Evolutionary conservation across 306 rosid species (phyloP).

Genomic region (Senna siamea): DNA sequence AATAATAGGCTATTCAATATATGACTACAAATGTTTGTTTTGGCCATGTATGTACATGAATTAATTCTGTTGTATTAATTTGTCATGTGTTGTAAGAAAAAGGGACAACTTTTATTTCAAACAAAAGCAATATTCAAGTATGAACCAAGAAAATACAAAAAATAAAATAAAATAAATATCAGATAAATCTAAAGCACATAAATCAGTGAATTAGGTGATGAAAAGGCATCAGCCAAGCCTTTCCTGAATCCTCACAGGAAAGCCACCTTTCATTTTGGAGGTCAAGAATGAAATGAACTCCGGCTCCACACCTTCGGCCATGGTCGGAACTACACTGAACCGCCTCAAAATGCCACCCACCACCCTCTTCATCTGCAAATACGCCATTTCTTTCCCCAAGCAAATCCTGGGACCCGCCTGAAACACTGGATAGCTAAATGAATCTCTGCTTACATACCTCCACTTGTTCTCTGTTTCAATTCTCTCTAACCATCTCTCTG

Average conservation of each 20-base stretch:
- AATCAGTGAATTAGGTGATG: too few relatives aligned
- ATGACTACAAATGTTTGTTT: too few relatives aligned
- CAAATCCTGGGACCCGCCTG: conserved; percentile 84
- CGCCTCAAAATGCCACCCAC: conserved; percentile 49
- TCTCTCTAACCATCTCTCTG: conserved; percentile 67
- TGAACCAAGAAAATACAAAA: too few relatives aligned
- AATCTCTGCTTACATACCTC: conserved; percentile 54
- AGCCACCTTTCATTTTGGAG: conserved; percentile 60
- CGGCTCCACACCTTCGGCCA: conserved; percentile 41
- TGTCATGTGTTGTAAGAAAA: too few relatives aligned
- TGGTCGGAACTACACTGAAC: conserved; percentile 55
- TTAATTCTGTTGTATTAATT: too few relatives aligned
- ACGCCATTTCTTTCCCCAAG: conserved; percentile 80
- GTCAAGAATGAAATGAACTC: conserved; percentile 45
- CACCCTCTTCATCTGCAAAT: conserved; percentile 75
- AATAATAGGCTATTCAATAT: too few relatives aligned
- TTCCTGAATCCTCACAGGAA: conserved; percentile 51
- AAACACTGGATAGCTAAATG: conserved; percentile 62
- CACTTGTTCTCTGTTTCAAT: conserved; percentile 31
- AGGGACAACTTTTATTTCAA: too few relatives aligned
- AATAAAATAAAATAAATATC: too few relatives aligned
- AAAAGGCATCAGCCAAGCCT: not conserved
- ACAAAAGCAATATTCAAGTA: too few relatives aligned
- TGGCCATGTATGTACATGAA: too few relatives aligned
- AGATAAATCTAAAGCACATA: too few relatives aligned